Evolutionary conservation across 1,284 basidiomycete species (phyloP), one percentile per base, ranked within the genome.

Genomic region (Microbotryum saponariae): DNA sequence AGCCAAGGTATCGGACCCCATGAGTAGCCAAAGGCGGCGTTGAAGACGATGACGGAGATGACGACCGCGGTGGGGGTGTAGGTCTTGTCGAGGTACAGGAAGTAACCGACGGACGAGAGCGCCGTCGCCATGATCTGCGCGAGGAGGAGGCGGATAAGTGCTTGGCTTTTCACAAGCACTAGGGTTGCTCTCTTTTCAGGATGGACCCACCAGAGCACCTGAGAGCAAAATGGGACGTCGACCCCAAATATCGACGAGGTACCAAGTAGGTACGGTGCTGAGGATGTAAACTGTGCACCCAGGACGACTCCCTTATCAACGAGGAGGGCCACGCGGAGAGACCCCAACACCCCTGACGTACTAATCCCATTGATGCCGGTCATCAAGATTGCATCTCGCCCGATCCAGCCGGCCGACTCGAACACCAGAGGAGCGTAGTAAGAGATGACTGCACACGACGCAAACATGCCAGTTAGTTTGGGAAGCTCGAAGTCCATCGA

Each of bases 301-400:
- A 25, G 1, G 9, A 20, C 10, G 12, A 16, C 4, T 21, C 29
- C 10, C 12, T 3, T 37, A 29, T 31, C 10, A 51, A 5, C 18
- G 12, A 42, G 16, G 16, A 42, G 1, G 12, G 37, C 37, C 37
- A 42, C 16, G 7, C 37, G 16, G 4, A 18, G 6, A 18, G 37
- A 42, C 37, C 9, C 14, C 29, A 46, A 23, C 33, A 18, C 31
- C 7, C 9, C 31, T 14, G 37, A 44, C 66, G 21, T 6, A 64
- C 69, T 68, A 31, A 92, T 78, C 9, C 87, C 84, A 72, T 97
- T 96, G 74, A 96, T 90, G 8, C 93, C 94, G 2, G 93, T 92
- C 94, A 98, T 98, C 23, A 97, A 81, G 66, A 98, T 85, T 5
- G 94, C 94, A 72, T 97, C 86, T 56, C 93, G 83, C n/a, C 94